Evolutionary conservation across 2,329 filamentous ascomycete species (phyloP).

Genomic region (Apiospora aurea): DNA sequence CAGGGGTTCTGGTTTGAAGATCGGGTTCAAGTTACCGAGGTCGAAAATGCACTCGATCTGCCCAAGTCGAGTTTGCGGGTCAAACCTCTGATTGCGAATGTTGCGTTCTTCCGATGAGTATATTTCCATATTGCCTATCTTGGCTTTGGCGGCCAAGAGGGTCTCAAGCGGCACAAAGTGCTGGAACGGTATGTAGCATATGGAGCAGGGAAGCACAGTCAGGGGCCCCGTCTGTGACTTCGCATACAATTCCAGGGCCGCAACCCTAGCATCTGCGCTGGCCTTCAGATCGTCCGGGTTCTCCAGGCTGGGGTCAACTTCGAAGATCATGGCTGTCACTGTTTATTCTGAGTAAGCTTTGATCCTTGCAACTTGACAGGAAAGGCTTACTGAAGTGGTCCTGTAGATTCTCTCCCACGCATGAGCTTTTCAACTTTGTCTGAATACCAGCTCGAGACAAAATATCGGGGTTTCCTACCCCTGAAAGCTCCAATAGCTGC

Average conservation of each 20-base stretch:
- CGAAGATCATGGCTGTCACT: slow-evolving; percentile 47
- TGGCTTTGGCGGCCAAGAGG: slow-evolving; percentile 34
- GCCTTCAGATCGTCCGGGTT: slow-evolving; percentile 49
- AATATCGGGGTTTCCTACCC: slow-evolving; percentile 58
- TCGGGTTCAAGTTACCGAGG: slow-evolving; percentile 54
- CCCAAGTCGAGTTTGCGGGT: slow-evolving; percentile 43
- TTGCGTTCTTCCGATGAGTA: slow-evolving; percentile 35
- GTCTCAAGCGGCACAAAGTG: slow-evolving; percentile 39
- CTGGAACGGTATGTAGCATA: slow-evolving; percentile 51
- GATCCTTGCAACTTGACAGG: neutral
- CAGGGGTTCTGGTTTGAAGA: slow-evolving; percentile 37
- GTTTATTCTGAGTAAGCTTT: slow-evolving; percentile 3
- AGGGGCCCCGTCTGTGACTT: slow-evolving; percentile 43
- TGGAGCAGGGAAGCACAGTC: slow-evolving; percentile 48
- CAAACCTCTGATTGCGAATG: slow-evolving; percentile 44
- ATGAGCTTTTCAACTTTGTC: slow-evolving; percentile 50
- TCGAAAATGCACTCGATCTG: slow-evolving; percentile 59
- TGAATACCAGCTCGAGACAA: slow-evolving; percentile 51
- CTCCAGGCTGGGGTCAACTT: slow-evolving; percentile 50
- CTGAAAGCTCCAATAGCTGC: slow-evolving; percentile 67
- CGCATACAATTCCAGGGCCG: slow-evolving; percentile 44
- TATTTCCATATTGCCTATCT: slow-evolving; percentile 32
- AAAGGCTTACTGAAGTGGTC: slow-evolving; percentile 45
- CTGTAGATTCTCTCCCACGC: slow-evolving; percentile 58
- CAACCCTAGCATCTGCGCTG: slow-evolving; percentile 36